Evolutionary conservation across 192 early-diverging fungal species (phyloP).

Genomic region (Coemansia sp.): DNA sequence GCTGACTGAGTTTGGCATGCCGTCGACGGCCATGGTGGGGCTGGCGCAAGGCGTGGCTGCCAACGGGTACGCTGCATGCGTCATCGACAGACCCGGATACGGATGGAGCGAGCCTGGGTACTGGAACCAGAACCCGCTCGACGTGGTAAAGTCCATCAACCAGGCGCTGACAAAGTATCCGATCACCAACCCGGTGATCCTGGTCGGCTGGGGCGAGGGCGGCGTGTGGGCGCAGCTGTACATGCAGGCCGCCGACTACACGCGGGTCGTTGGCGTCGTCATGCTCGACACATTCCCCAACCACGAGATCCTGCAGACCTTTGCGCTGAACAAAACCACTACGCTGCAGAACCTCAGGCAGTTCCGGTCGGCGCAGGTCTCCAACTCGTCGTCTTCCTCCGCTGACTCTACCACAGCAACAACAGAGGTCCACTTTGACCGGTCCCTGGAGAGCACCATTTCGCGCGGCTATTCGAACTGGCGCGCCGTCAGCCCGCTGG

Average conservation of each 20-base stretch:
- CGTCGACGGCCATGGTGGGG: constrained; percentile 53
- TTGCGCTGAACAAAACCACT: constrained; percentile 54
- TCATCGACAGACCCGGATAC: constrained; percentile 57
- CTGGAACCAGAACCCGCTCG: constrained; percentile 48
- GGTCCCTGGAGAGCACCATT: constrained; percentile 18
- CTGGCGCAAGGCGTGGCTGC: constrained; percentile 41
- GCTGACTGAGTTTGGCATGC: constrained; percentile 55
- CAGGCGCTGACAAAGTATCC: constrained; percentile 51
- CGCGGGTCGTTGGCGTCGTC: constrained; percentile 49
- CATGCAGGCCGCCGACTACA: constrained; percentile 50
- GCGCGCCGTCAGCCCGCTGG: constrained; percentile 53
- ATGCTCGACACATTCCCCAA: constrained; percentile 57
- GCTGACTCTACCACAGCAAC: not conserved
- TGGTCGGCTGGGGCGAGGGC: constrained; percentile 59
- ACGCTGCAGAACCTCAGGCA: constrained; percentile 54
- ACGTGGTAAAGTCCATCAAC: constrained; percentile 57
- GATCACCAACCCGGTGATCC: constrained; percentile 44
- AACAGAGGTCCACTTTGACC: constrained; percentile 35
- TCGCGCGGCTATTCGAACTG: constrained; percentile 39
- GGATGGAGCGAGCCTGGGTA: constrained; percentile 61
- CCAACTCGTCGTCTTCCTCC: not conserved
- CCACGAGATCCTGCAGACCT: constrained; percentile 54
- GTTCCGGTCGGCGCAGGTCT: constrained; percentile 26
- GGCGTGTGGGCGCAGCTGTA: constrained; percentile 60
- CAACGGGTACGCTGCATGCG: constrained; percentile 48